These are phyloP conservation scores for Collariella sp. DNA, from an alignment of 495 filamentous ascomycete species.

Conservation along the genomic window DNA sequence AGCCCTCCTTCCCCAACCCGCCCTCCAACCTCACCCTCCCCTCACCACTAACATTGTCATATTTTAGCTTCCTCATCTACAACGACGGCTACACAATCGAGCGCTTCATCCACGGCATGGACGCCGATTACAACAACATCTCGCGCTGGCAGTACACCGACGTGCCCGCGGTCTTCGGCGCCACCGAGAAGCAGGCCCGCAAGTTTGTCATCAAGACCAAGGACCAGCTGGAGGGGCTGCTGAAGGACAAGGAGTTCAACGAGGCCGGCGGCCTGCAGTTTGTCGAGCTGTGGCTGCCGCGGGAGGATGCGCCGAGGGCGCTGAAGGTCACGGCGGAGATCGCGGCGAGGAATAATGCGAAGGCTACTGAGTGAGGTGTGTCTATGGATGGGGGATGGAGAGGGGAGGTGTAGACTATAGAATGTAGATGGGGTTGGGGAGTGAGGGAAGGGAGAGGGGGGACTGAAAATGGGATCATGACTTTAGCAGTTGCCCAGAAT, in stretches of 20 bases:
- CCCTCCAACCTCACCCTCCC: slow-evolving; percentile 6
- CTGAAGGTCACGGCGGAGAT: slow-evolving; percentile 63
- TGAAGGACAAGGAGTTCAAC: slow-evolving; percentile 58
- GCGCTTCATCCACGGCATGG: slow-evolving; percentile 67
- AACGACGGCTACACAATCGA: slow-evolving; percentile 74
- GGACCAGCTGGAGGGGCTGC: slow-evolving; percentile 58
- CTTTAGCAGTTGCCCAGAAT: no score
- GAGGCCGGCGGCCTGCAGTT: slow-evolving; percentile 47
- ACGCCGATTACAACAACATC: slow-evolving; percentile 74
- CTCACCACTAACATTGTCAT: no score
- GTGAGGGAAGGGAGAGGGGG: no score
- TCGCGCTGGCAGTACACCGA: slow-evolving; percentile 62
- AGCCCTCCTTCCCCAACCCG: slow-evolving; percentile 18
- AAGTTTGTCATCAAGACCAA: slow-evolving; percentile 64
- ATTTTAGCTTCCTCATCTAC: slow-evolving; percentile 58
- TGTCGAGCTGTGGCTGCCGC: slow-evolving; percentile 81
- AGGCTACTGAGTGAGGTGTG: slow-evolving; percentile 18
- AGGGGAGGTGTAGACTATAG: neutral
- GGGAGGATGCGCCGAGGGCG: slow-evolving; percentile 66
- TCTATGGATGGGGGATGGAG: neutral
- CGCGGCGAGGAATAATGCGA: slow-evolving; percentile 51
- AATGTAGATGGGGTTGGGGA: no score
- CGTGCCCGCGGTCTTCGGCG: slow-evolving; percentile 62
- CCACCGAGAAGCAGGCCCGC: slow-evolving; percentile 43
- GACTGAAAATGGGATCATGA: no score